Evolutionary conservation across 2,329 filamentous ascomycete species (phyloP), one percentile per base, ranked within the genome.

Genomic region (Fusarium sp.): DNA sequence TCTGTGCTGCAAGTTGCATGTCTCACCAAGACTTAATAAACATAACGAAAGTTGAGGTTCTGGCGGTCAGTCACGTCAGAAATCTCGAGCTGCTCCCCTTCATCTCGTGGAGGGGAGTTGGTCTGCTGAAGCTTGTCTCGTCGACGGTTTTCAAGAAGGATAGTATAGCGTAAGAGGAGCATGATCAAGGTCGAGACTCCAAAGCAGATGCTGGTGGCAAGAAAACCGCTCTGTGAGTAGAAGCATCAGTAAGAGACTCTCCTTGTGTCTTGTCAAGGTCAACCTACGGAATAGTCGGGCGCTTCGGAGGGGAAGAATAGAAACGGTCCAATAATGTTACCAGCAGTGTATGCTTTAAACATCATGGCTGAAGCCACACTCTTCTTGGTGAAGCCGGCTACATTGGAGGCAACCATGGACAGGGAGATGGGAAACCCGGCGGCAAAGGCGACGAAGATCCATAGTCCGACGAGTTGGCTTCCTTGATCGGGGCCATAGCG

Each of bases 361-460:
- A 68, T 63, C 66, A 68, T 68, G 1, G 66, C 63, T 0, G 63
- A 53, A 1, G 66, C 63, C 2, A 67, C 57, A 15, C 57, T 65
- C 49, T 68, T 68, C 42, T 68, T 68, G 0, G 66, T 69, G 15
- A 67, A 68, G 0, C 66, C 66, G 6, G 63, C 66, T 1, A 68
- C 57, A 0, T 68, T 68, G 6, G 66, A 68, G 4, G 66, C 62
- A 2, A 68, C 23, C 63, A 68, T 48, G 0, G 66, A 68, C 2
- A 68, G 9, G 0, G 55, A 45, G 5, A 69, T 65, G 0, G 66
- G 66, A 4, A 68, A 63, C 0, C 63, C 66, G 3, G 66, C 66
- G 3, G 66, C 66, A 15, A 68, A 68, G 0, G 66, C 66, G 3
- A 63, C 57, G n/a, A 68, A 67, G 1, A 68, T 32, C 41, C 52